A percentile compares a stretch with the other conserved stretches of the same genome.
Conservation (phyloP, 805 yeast species). For the Pichia ethanolica region DNA sequence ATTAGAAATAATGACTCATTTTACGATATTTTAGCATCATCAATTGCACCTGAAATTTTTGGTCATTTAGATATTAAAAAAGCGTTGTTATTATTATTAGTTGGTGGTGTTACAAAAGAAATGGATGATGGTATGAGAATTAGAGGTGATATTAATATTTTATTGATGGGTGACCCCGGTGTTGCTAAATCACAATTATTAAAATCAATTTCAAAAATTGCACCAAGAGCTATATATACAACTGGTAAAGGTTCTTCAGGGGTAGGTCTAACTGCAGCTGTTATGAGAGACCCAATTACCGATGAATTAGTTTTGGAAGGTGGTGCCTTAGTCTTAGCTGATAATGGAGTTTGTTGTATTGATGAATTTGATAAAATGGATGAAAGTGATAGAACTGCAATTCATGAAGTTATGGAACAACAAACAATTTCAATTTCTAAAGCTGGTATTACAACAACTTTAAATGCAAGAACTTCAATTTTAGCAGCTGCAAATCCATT, state of each 20-base stretch:
- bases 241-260: conserved; percentile 99
- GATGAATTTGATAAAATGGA: conserved; percentile 99
- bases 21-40: conserved; percentile 71
- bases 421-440: conserved; percentile 96
- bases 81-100: conserved; percentile 71
- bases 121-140: conserved; percentile 96
- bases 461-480: conserved; percentile 92
- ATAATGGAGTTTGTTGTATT: conserved; percentile 96
- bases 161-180: conserved; percentile 99
- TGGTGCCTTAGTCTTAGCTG: conserved; percentile 94
- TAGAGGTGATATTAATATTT: conserved; percentile 92
- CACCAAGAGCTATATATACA: conserved; percentile 95
- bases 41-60: conserved; percentile 96
- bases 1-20: conserved; percentile 59
- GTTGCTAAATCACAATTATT: conserved; percentile 96
- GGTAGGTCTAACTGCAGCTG: conserved; percentile 98
- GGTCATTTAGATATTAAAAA: conserved; percentile 94
- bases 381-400: conserved; percentile 92
- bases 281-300: conserved; percentile 97
- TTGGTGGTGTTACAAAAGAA: conserved; percentile 93
- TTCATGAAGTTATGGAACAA: conserved; percentile 99
- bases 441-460: conserved; percentile 94
- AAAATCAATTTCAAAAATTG: conserved; percentile 83
- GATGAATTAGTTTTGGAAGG: conserved; percentile 98
- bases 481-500: conserved; percentile 98